These are phyloP conservation scores for Camellia granthamiana DNA, from an alignment of 148 eudicot genomes.

Conservation along the genomic window DNA sequence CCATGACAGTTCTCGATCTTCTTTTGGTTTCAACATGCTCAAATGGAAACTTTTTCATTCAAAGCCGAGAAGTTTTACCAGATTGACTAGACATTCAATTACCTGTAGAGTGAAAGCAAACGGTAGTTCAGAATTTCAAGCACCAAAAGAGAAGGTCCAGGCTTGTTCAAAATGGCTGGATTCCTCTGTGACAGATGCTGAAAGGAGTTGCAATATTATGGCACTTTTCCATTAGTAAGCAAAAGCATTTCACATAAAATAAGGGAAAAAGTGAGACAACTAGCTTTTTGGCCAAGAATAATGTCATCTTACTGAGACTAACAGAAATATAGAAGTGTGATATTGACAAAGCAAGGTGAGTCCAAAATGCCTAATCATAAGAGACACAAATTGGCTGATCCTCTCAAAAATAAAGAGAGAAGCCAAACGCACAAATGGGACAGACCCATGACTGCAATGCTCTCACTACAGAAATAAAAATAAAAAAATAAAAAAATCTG, in stretches of 20 bases:
- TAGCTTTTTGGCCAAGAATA: slow-evolving; percentile 3
- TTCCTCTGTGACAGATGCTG: slow-evolving; percentile 90
- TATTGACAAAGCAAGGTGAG: background rate
- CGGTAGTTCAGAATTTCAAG: slow-evolving; percentile 96
- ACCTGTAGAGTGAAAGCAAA: slow-evolving; percentile 94
- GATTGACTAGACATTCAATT: slow-evolving; percentile 21
- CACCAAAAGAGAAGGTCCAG: slow-evolving; percentile 78
- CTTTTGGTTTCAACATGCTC: slow-evolving; percentile 4
- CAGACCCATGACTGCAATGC: background rate
- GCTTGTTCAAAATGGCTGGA: slow-evolving; percentile 75
- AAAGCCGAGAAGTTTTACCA: background rate
- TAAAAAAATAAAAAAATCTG: background rate
- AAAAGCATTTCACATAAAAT: background rate
- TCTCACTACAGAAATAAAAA: background rate
- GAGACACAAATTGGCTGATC: background rate
- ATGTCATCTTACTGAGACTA: background rate
- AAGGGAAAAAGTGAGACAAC: background rate
- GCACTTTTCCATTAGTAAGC: background rate
- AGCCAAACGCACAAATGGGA: background rate
- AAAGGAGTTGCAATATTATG: slow-evolving; percentile 11
- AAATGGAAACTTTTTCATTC: background rate
- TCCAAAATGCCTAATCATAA: background rate
- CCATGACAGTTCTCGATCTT: background rate
- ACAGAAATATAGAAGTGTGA: background rate
- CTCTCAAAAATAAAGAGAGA: background rate